Conservation (phyloP, 2,329 filamentous ascomycete species). For the Ophiocordyceps camponoti-rufipedis region DNA sequence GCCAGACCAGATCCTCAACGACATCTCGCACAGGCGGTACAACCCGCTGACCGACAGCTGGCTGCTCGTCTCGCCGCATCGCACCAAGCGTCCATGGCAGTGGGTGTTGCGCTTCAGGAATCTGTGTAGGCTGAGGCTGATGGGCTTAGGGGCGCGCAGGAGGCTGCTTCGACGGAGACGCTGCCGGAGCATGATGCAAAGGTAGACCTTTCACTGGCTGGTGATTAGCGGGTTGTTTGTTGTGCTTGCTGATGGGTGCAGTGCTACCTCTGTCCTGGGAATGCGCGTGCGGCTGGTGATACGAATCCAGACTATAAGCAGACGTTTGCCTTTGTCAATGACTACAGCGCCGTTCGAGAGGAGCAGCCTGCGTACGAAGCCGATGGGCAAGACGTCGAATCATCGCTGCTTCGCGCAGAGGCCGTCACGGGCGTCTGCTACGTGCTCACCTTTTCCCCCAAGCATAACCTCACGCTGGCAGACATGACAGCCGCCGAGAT, state of each 20-base stretch:
- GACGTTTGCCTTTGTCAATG: constrained; percentile 92
- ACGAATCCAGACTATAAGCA: constrained; percentile 69
- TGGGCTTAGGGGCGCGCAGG: constrained; percentile 51
- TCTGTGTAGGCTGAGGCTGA: background rate
- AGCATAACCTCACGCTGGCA: constrained; percentile 80
- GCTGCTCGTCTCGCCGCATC: constrained; percentile 87
- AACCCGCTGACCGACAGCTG: constrained; percentile 82
- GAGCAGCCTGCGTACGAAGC: constrained; percentile 60
- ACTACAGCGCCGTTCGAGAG: constrained; percentile 94
- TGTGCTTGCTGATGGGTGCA: constrained; percentile 17
- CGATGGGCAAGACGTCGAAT: constrained; percentile 40
- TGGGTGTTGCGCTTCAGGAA: constrained; percentile 21
- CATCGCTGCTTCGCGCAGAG: constrained; percentile 62
- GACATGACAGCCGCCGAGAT: constrained; percentile 69
- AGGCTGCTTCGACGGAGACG: constrained; percentile 46
- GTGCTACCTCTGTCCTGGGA: constrained; percentile 91
- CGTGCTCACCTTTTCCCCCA: constrained; percentile 83
- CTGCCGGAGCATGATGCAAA: constrained; percentile 68
- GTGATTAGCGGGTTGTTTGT: no score
- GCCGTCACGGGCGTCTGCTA: constrained; percentile 91
- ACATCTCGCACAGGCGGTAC: constrained; percentile 90
- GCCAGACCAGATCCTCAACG: constrained; percentile 66
- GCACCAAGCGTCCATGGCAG: constrained; percentile 97
- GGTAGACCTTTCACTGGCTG: constrained; percentile 18
- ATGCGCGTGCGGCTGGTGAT: constrained; percentile 74